These are phyloP conservation scores for Chondrostereum purpureum DNA, from an alignment of 1,284 basidiomycete species.

Conservation along the genomic window DNA sequence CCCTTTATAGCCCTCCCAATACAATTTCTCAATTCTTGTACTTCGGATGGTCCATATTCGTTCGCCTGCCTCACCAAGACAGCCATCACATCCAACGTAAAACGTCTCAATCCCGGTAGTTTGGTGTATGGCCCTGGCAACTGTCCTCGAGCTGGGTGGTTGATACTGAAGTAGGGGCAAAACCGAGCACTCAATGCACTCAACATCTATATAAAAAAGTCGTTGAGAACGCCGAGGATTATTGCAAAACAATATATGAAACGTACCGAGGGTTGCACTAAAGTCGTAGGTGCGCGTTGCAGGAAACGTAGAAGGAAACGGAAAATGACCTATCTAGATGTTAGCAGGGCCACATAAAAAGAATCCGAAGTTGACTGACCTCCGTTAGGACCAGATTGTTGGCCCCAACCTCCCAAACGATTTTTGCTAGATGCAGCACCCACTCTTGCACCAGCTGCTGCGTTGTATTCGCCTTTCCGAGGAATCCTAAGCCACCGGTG, in stretches of 20 bases:
- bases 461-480: conserved; percentile 24
- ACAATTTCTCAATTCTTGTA: background rate
- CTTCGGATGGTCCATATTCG: conserved; percentile 1
- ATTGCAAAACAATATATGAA: conserved; percentile 14
- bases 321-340: conserved; percentile 42
- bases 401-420: conserved; percentile 76
- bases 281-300: conserved; percentile 43
- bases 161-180: conserved; percentile 71
- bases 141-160: conserved; percentile 62
- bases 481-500: conserved; percentile 40
- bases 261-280: conserved; percentile 2
- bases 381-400: conserved; percentile 51
- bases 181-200: conserved; percentile 52
- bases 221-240: conserved; percentile 23
- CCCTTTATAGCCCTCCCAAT: conserved; percentile 10
- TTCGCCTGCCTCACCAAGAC: conserved; percentile 19
- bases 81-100: conserved; percentile 44
- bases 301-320: conserved; percentile 55
- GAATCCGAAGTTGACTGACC: conserved; percentile 29
- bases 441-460: conserved; percentile 47
- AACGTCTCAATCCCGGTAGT: conserved; percentile 28
- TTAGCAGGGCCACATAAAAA: conserved; percentile 6
- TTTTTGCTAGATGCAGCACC: conserved; percentile 65
- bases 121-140: conserved; percentile 71
- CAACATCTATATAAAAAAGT: no score